A percentile compares a stretch with the other conserved stretches of the same genome.
phyloP scores from a whole-genome alignment of 257 asterid species.

The Solanum neorickii region DNA sequence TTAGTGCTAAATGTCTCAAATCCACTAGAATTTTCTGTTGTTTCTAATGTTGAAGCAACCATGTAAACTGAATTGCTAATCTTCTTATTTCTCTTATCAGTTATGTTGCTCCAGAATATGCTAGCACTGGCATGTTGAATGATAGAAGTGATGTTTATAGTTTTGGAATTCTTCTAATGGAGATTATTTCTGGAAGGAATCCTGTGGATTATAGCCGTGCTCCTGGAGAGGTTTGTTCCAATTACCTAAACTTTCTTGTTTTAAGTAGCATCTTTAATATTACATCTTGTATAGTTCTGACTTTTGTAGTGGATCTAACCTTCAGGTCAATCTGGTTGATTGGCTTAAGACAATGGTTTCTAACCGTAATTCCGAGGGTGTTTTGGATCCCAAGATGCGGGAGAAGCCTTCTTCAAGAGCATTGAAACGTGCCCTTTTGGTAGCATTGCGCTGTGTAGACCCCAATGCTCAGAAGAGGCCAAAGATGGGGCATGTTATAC shows the following conservation, averaged over 20 bases:
- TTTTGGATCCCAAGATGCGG: constrained; percentile 21
- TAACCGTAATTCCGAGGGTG: constrained; percentile 23
- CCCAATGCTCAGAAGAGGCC: constrained; percentile 30
- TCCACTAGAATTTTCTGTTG: not conserved
- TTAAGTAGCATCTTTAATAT: not conserved
- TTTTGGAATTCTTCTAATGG: constrained; percentile 17
- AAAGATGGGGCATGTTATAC: constrained; percentile 24
- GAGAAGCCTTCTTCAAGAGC: constrained; percentile 24
- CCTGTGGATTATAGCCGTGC: constrained; percentile 22
- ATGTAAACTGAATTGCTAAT: not conserved
- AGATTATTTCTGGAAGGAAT: constrained; percentile 18
- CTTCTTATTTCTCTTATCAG: constrained; percentile 2
- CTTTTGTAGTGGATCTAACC: not conserved
- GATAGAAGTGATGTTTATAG: constrained; percentile 25
- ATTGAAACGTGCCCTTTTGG: constrained; percentile 27
- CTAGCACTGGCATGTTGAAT: constrained; percentile 20
- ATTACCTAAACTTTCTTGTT: not conserved
- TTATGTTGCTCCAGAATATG: constrained; percentile 30
- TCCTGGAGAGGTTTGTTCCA: constrained; percentile 15
- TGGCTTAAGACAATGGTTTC: constrained; percentile 30
- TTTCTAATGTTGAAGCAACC: not conserved
- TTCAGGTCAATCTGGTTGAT: constrained; percentile 14
- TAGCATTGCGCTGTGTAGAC: constrained; percentile 30
- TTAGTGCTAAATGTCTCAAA: not conserved
- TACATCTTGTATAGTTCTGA: not conserved